Conservation (phyloP, 805 yeast genomes). For the Wickerhamomyces rabaulensis region DNA sequence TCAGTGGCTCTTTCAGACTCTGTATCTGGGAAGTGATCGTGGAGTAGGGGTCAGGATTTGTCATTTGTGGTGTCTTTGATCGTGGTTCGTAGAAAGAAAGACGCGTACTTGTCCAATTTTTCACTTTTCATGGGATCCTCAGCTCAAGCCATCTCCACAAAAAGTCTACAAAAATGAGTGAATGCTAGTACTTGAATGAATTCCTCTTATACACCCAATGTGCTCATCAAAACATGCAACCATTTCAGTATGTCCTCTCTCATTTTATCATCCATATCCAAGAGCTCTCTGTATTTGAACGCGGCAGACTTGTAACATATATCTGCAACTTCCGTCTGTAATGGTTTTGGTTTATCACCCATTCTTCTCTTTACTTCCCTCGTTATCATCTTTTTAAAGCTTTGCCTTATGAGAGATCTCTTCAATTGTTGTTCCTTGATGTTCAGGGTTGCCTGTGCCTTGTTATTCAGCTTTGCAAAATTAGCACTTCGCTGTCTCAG, state of each 20-base stretch:
- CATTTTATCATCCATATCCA: slow-evolving; percentile 6
- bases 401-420: slow-evolving; percentile 11
- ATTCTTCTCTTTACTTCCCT: slow-evolving; percentile 12
- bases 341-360: slow-evolving; percentile 8
- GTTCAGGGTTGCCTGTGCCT: slow-evolving; percentile 12
- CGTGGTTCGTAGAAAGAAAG: neutral
- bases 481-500: slow-evolving; percentile 12
- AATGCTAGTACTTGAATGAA: no score
- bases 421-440: slow-evolving; percentile 17
- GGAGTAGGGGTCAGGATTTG: slow-evolving; percentile 7
- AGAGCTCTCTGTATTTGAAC: slow-evolving; percentile 13
- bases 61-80: neutral
- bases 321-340: slow-evolving; percentile 21
- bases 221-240: slow-evolving; percentile 13
- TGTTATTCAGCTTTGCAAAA: slow-evolving; percentile 14
- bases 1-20: slow-evolving; percentile 7
- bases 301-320: slow-evolving; percentile 20
- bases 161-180: neutral
- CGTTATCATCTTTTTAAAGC: slow-evolving; percentile 14
- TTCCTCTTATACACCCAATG: slow-evolving; percentile 8
- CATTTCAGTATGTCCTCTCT: slow-evolving; percentile 15
- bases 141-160: neutral
- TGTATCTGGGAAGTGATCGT: slow-evolving; percentile 8
- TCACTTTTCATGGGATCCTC: neutral
- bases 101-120: neutral